Conservation (phyloP, 345 rosid species). For the Arabis alpina region DNA sequence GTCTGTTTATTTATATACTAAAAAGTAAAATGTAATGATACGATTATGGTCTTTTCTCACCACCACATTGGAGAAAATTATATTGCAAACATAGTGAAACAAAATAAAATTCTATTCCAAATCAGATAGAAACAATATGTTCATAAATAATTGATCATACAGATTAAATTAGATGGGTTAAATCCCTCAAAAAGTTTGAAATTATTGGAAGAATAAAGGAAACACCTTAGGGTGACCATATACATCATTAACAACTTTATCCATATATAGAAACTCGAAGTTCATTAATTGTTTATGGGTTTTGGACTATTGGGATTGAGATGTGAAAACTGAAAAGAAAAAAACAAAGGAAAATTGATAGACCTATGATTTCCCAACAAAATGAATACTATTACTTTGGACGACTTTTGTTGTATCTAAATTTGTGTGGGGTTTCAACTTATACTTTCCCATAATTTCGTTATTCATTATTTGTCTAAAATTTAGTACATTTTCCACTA, state of each 20-base stretch:
- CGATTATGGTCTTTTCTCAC: not conserved
- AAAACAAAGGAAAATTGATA: not conserved
- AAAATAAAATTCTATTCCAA: not conserved
- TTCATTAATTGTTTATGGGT: not conserved
- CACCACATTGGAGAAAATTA: not conserved
- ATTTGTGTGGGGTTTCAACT: constrained; percentile 33
- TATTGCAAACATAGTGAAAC: not conserved
- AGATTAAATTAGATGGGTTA: not conserved
- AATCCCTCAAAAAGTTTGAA: not conserved
- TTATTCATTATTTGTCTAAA: constrained; percentile 14
- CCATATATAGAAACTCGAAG: constrained; percentile 26
- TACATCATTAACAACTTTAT: constrained; percentile 10
- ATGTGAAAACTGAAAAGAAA: constrained; percentile 13
- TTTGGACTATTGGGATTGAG: constrained; percentile 20
- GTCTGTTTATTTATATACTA: constrained; percentile 32
- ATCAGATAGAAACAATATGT: not conserved
- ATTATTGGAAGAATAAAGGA: constrained; percentile 18
- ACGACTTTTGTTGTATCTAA: constrained; percentile 39
- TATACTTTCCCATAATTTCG: not conserved
- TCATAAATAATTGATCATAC: not conserved
- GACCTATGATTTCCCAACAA: not conserved
- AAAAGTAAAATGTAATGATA: constrained; percentile 22
- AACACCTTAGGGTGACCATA: constrained; percentile 1
- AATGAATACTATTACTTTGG: constrained; percentile 23
- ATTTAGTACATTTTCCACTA: constrained; percentile 11